phyloP scores from a whole-genome alignment of 2,329 filamentous ascomycete genomes.

The Fusarium avenaceum region DNA sequence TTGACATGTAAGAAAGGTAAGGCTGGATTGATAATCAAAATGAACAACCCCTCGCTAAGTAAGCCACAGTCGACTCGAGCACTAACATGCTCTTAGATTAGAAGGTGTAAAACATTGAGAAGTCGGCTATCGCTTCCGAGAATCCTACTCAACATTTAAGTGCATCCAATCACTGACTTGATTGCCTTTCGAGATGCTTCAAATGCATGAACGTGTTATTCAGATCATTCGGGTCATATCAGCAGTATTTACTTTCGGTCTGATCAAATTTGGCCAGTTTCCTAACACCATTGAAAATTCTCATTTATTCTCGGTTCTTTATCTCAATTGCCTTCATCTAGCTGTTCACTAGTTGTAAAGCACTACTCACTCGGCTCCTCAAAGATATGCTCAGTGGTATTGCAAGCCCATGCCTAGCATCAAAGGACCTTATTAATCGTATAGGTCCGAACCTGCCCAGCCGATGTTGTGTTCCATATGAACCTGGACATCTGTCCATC shows the following conservation, averaged over 20 bases:
- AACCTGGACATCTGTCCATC: too few species aligned
- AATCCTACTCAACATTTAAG: neutral
- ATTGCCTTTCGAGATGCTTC: neutral
- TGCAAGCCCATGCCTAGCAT: too few species aligned
- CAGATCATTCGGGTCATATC: neutral
- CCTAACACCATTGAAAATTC: too few species aligned
- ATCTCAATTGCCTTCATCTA: too few species aligned
- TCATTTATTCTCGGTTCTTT: too few species aligned
- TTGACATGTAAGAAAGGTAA: neutral
- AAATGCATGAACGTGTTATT: neutral
- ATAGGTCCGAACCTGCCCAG: too few species aligned
- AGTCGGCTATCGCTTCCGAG: slow-evolving; percentile 15
- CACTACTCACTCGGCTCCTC: too few species aligned
- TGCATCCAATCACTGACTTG: slow-evolving; percentile 9
- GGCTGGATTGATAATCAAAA: slow-evolving; percentile 36
- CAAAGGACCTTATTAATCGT: too few species aligned
- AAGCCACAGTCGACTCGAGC: slow-evolving; percentile 24
- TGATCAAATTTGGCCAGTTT: neutral
- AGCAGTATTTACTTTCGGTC: neutral
- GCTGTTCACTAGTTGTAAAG: too few species aligned
- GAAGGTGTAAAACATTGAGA: slow-evolving; percentile 13
- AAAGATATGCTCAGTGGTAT: too few species aligned
- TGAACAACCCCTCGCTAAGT: slow-evolving; percentile 27
- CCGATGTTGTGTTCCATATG: too few species aligned
- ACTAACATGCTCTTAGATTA: neutral